Percentiles rank a stretch among this genome's conserved stretches.
Evolutionary conservation across 2,329 filamentous ascomycete species (phyloP).

Genomic region (Arthroderma sp.): DNA sequence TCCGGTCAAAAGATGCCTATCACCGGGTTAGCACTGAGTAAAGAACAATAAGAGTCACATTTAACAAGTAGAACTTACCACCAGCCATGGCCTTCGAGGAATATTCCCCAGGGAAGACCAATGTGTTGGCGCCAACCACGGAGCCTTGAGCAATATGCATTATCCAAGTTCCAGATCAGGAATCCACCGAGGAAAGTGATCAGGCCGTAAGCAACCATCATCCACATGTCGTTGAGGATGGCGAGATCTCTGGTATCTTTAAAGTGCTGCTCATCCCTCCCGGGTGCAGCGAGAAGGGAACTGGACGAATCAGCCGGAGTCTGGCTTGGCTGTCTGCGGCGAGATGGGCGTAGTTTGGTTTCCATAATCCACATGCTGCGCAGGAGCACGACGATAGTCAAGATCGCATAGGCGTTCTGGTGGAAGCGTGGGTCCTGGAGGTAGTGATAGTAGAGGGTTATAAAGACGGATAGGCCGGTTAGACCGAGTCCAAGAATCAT

Average conservation of each 20-base stretch:
- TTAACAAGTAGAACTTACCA: slow-evolving; percentile 37
- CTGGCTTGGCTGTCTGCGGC: slow-evolving; percentile 35
- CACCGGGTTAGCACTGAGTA: background rate
- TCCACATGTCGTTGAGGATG: slow-evolving; percentile 59
- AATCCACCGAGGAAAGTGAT: slow-evolving; percentile 62
- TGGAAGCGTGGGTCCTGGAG: slow-evolving; percentile 74
- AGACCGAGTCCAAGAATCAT: slow-evolving; percentile 45
- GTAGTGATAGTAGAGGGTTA: slow-evolving; percentile 70
- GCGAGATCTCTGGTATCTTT: slow-evolving; percentile 43
- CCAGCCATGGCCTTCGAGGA: slow-evolving; percentile 63
- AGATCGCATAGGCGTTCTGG: slow-evolving; percentile 60
- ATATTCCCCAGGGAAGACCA: slow-evolving; percentile 64
- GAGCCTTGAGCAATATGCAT: slow-evolving; percentile 56
- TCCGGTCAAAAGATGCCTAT: slow-evolving; percentile 66
- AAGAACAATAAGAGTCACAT: background rate
- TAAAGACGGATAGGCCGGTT: slow-evolving; percentile 46
- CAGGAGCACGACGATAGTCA: slow-evolving; percentile 58
- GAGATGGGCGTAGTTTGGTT: slow-evolving; percentile 45
- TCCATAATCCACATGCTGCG: slow-evolving; percentile 71
- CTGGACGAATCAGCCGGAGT: slow-evolving; percentile 29
- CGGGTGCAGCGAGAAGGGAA: slow-evolving; percentile 20
- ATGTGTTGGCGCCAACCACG: slow-evolving; percentile 53
- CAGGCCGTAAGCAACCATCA: slow-evolving; percentile 56
- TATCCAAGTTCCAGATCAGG: slow-evolving; percentile 66
- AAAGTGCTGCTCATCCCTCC: slow-evolving; percentile 33